phyloP scores from a whole-genome alignment of 208 protist genomes.

The Phytomonas francai region DNA sequence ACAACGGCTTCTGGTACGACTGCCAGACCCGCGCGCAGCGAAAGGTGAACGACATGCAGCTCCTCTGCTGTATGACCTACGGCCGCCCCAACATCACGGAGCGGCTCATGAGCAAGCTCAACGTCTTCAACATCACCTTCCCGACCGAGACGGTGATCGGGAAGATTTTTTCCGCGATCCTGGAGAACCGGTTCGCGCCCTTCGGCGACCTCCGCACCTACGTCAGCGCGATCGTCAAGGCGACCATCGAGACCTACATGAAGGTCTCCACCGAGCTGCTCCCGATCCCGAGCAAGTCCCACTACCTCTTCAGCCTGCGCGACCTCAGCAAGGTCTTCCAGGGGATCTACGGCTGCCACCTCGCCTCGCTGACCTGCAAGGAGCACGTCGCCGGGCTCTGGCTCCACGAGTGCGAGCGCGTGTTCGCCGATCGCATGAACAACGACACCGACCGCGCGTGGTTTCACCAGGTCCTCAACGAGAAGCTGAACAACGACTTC shows the following conservation, averaged over 20 bases:
- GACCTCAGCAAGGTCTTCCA: constrained; percentile 98
- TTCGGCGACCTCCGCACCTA: constrained; percentile 92
- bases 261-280: constrained; percentile 86
- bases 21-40: constrained; percentile 87
- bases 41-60: constrained; percentile 94
- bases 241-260: constrained; percentile 94
- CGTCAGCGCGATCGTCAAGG: constrained; percentile 88
- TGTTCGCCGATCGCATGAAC: constrained; percentile 96
- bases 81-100: constrained; percentile 91
- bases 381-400: constrained; percentile 95
- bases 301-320: constrained; percentile 98
- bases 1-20: constrained; percentile 98
- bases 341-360: constrained; percentile 91
- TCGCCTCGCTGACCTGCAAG: constrained; percentile 87
- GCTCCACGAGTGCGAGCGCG: constrained; percentile 96
- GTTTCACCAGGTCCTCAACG: constrained; percentile 90
- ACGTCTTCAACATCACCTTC: constrained; percentile 95
- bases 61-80: constrained; percentile 97
- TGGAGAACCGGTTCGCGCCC: constrained; percentile 87
- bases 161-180: constrained; percentile 94
- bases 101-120: constrained; percentile 93
- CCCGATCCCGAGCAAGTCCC: constrained; percentile 96
- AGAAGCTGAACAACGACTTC: constrained; percentile 91
- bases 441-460: constrained; percentile 86
- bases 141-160: constrained; percentile 87